Percentiles rank a stretch among this genome's conserved stretches.
Conservation (phyloP, 1,284 basidiomycete species). For the Hypsizygus ulmarius region DNA sequence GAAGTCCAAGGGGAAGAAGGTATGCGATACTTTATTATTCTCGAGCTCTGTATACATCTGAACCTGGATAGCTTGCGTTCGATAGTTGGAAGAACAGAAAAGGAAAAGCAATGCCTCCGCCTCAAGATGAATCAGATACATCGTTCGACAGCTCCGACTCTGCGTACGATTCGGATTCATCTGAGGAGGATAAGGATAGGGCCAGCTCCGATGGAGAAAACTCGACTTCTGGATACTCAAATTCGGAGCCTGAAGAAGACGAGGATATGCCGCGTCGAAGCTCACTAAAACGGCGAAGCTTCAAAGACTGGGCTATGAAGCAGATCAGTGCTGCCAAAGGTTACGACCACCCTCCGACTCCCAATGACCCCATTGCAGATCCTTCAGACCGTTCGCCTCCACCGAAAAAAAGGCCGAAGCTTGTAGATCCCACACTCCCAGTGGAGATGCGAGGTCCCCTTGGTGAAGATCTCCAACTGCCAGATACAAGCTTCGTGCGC, state of each 20-base stretch:
- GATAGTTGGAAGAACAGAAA: constrained; percentile 39
- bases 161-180: constrained; percentile 46
- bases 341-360: constrained; percentile 31
- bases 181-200: constrained; percentile 33
- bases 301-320: constrained; percentile 84
- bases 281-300: constrained; percentile 45
- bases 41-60: constrained; percentile 6
- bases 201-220: too few relatives aligned
- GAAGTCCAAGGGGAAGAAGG: constrained; percentile 41
- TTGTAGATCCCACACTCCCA: constrained; percentile 26
- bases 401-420: constrained; percentile 46
- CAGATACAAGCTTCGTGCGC: constrained; percentile 58
- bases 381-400: constrained; percentile 27
- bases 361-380: constrained; percentile 6
- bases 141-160: constrained; percentile 80
- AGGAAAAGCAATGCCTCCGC: constrained; percentile 15
- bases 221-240: constrained; percentile 15
- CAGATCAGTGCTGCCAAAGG: constrained; percentile 65
- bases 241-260: constrained; percentile 26
- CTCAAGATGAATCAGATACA: constrained; percentile 46
- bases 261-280: constrained; percentile 23
- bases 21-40: constrained; percentile 22
- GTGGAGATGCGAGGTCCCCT: constrained; percentile 62
- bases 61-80: constrained; percentile 32
- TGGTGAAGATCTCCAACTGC: constrained; percentile 63